Conservation (phyloP, 1,284 basidiomycete species). For the Inonotus hispidus region DNA sequence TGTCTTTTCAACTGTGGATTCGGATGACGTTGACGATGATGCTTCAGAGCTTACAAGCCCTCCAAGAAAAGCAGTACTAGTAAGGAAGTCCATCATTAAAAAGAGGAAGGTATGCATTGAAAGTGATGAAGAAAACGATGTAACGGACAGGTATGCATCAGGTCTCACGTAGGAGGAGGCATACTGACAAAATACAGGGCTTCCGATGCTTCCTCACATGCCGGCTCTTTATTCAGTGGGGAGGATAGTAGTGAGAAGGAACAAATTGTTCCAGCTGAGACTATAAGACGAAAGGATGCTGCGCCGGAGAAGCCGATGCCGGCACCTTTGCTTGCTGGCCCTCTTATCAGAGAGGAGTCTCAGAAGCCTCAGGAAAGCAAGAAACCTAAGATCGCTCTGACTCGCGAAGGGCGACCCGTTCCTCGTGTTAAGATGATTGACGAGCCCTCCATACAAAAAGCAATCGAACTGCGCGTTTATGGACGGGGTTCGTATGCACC, state of each 20-base stretch:
- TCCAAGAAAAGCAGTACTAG: not conserved
- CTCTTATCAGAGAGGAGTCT: not conserved
- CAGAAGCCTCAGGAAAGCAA: not conserved
- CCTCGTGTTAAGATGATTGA: constrained; percentile 8
- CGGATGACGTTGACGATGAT: not conserved
- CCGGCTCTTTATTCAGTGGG: constrained; percentile 16
- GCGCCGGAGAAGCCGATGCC: not conserved
- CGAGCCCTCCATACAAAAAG: constrained; percentile 4
- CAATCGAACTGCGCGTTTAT: constrained; percentile 1
- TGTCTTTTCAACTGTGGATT: not conserved
- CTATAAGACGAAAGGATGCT: not conserved
- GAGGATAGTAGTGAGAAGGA: not conserved
- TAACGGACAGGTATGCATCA: not conserved
- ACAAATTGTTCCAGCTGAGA: not conserved
- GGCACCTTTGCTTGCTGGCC: not conserved
- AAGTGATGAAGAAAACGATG: not conserved
- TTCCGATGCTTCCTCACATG: constrained; percentile 1
- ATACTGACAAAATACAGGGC: not conserved
- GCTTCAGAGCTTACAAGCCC: not conserved
- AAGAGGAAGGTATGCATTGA: constrained; percentile 4
- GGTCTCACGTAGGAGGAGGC: not conserved
- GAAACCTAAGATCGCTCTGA: not conserved
- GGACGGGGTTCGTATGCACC: not conserved
- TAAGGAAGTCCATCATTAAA: not conserved
- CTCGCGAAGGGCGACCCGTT: not conserved